Evolutionary conservation across 257 asterid species (phyloP).

Genomic region (Verbascum thapsus): DNA sequence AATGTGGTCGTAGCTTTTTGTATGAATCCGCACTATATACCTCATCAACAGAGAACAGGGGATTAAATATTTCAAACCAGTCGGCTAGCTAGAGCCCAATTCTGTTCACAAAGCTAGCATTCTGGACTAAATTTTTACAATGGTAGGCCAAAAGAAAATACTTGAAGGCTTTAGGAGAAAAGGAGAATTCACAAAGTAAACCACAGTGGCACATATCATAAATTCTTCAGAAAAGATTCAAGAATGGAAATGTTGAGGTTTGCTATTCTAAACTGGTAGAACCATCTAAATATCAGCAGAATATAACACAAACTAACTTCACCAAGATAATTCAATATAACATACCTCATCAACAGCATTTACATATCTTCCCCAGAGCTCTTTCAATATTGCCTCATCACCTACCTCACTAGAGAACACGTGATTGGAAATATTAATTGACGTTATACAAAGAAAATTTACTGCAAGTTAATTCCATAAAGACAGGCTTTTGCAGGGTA

Average conservation of each 20-base stretch:
- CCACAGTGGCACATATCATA: slow-evolving; percentile 9
- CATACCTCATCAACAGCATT: slow-evolving; percentile 74
- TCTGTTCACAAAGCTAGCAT: slow-evolving; percentile 12
- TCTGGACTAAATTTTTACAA: slow-evolving; percentile 8
- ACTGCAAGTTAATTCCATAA: slow-evolving; percentile 13
- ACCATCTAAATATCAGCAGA: slow-evolving; percentile 23
- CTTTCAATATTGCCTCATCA: slow-evolving; percentile 83
- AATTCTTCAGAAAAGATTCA: slow-evolving; percentile 1
- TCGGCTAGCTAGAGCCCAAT: neutral
- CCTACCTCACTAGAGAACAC: slow-evolving; percentile 71
- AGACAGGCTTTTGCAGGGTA: slow-evolving; percentile 1
- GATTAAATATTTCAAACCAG: slow-evolving; percentile 6
- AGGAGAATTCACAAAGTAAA: slow-evolving; percentile 7
- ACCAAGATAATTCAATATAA: slow-evolving; percentile 19
- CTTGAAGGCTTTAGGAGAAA: slow-evolving; percentile 1
- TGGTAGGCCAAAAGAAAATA: slow-evolving; percentile 11
- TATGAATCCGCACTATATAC: slow-evolving; percentile 1
- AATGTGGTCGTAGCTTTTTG: neutral
- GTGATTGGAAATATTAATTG: slow-evolving; percentile 32
- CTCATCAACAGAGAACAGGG: slow-evolving; percentile 7
- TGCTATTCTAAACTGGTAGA: slow-evolving; percentile 11
- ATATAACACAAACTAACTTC: slow-evolving; percentile 16
- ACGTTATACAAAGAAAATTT: slow-evolving; percentile 17
- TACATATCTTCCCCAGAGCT: slow-evolving; percentile 67
- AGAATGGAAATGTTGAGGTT: neutral